Conservation (phyloP, 257 asterid genomes). For the Ligustrum vulgare region DNA sequence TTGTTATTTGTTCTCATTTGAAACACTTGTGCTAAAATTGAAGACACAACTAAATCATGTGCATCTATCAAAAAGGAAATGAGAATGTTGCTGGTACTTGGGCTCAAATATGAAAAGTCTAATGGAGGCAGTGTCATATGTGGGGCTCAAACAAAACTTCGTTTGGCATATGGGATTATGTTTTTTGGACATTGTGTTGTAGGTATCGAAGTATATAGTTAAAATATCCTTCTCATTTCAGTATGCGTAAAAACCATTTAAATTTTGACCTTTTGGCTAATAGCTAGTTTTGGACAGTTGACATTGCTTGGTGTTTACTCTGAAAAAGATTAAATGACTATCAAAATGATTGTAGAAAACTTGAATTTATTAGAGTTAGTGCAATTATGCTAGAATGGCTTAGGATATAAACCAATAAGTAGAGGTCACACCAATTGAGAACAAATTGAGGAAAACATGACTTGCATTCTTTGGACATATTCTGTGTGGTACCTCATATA, state of each 20-base stretch:
- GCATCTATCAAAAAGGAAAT: constrained; percentile 34
- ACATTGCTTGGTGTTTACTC: too few species aligned
- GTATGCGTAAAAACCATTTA: not conserved
- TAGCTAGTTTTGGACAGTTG: constrained; percentile 51
- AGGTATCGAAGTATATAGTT: constrained; percentile 40
- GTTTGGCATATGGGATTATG: constrained; percentile 57
- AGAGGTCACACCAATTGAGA: too few species aligned
- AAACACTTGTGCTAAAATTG: constrained; percentile 8
- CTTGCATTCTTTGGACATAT: too few species aligned
- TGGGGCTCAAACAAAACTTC: constrained; percentile 40
- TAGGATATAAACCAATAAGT: too few species aligned
- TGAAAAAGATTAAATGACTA: too few species aligned
- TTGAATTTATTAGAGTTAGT: too few species aligned
- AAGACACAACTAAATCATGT: not conserved
- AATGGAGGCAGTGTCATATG: constrained; percentile 37
- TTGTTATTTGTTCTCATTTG: constrained; percentile 14
- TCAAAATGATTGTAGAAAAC: too few species aligned
- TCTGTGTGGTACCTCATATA: too few species aligned
- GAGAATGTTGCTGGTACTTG: constrained; percentile 35
- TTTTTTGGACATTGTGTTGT: constrained; percentile 38
- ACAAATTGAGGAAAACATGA: too few species aligned
- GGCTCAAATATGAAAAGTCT: constrained; percentile 30
- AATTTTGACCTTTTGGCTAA: constrained; percentile 12
- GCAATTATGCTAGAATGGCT: too few species aligned
- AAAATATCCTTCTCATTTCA: constrained; percentile 13